Conservation (phyloP, 164 flowering plant genomes). For the Cinnamomum chago region DNA sequence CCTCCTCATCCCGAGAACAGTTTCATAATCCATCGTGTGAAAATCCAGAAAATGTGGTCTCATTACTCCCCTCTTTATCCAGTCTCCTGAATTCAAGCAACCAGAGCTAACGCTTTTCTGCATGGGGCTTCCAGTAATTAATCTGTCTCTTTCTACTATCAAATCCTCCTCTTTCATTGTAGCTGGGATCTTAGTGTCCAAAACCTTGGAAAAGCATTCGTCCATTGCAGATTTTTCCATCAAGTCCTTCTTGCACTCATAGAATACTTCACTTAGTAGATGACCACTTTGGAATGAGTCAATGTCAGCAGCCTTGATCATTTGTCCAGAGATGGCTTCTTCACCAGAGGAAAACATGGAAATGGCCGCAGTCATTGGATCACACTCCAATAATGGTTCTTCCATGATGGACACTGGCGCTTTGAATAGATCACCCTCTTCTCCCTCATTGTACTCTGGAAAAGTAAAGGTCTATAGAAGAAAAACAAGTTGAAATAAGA, state of each 20-base stretch:
- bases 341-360: constrained; percentile 80
- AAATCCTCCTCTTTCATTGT: constrained; percentile 27
- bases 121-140: constrained; percentile 26
- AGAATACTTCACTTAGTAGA: constrained; percentile 62
- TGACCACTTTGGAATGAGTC: constrained; percentile 48
- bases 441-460: constrained; percentile 76
- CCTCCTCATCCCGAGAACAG: constrained; percentile 83
- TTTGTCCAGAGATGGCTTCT: constrained; percentile 55
- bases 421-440: constrained; percentile 86
- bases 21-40: constrained; percentile 51
- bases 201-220: constrained; percentile 37
- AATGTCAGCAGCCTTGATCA: constrained; percentile 44
- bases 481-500: constrained; percentile 7
- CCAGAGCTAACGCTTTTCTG: constrained; percentile 73
- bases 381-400: constrained; percentile 48
- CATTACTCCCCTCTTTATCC: constrained; percentile 34
- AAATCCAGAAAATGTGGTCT: constrained; percentile 65
- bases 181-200: constrained; percentile 42
- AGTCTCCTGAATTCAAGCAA: constrained; percentile 66
- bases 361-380: constrained; percentile 65
- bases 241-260: constrained; percentile 75
- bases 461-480: constrained; percentile 35
- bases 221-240: constrained; percentile 52
- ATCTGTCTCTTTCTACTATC: constrained; percentile 21
- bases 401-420: constrained; percentile 73